Base-by-base conservation (phyloP, 305 asterid genomes). In the Solanum hybrid region DNA sequence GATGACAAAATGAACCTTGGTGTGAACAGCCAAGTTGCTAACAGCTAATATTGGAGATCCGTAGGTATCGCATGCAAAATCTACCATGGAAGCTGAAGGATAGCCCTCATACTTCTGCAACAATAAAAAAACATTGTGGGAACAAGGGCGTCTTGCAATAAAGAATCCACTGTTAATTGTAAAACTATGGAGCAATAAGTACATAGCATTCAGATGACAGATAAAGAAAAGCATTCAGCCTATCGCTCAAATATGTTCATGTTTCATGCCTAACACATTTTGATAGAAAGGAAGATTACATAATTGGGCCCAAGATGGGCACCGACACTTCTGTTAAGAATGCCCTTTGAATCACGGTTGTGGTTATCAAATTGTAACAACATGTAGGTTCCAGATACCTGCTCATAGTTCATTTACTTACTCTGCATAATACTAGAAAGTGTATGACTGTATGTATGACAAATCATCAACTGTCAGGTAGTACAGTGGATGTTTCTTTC, bases 21-120 rank as follows among this genome's bases (percentile, higher is more conserved):
- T 92, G 91, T 97, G 99, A 92, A 95, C 94, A 51, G 99, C 97
- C 94, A 97, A 93, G 91, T 89, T 92, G 90, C 98, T 97, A 91
- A 96, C 94, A 78, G 98, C 97, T 89, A 97, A 93, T 85, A 96
- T 89, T 36, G 99, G 99, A 91, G 97, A 95, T 91, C 99, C 98
- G 79, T 93, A 85, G 84, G 96, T 96, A 95, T 97, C 99, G 86
- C 95, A 97, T 72, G 99, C 99, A 92, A 96, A 94, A 93, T 97
- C 99, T 86, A 97, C 98, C 96, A 95, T 95, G 89, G 99, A 97
- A 24, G 96, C 98, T 78, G 99, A 96, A 56, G 99, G 99, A 90
- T 97, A 97, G 31, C 98, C 99, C 90, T 94, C 96, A 72, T 93
- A 87, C 93, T 94, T 97, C 99, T 97, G 94, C 87, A 91, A 75